Evolutionary conservation across 1,284 basidiomycete genomes (phyloP).

Genomic region (Leccinum subspadiceum): DNA sequence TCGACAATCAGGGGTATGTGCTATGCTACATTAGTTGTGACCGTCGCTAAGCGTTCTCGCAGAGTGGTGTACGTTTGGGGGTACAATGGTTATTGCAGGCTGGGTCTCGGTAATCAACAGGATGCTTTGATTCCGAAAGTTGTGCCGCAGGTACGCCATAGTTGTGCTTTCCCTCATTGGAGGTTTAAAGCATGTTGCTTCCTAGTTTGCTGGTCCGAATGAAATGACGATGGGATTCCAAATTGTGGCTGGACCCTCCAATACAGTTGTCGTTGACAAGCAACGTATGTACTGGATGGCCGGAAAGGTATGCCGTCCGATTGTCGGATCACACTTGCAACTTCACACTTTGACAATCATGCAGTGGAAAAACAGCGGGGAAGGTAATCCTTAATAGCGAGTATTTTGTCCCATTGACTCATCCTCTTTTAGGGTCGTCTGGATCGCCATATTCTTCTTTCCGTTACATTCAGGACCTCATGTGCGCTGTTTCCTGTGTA

Average conservation of each 20-base stretch:
- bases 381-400: constrained; percentile 49
- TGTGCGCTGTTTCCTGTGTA: constrained; percentile 41
- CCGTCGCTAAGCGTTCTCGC: constrained; percentile 9
- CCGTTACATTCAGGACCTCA: constrained; percentile 78
- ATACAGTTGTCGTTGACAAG: constrained; percentile 80
- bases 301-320: constrained; percentile 56
- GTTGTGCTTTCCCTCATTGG: neutral
- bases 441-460: constrained; percentile 83
- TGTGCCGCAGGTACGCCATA: constrained; percentile 61
- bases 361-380: constrained; percentile 91
- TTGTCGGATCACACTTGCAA: constrained; percentile 1
- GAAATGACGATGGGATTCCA: constrained; percentile 59
- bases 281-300: constrained; percentile 85
- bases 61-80: constrained; percentile 84
- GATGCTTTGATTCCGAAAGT: constrained; percentile 75
- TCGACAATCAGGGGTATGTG: constrained; percentile 72
- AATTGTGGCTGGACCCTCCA: constrained; percentile 81
- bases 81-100: constrained; percentile 78
- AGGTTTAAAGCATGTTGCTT: constrained; percentile 1
- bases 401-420: constrained; percentile 3
- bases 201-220: constrained; percentile 72
- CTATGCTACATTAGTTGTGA: neutral
- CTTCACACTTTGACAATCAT: constrained; percentile 15
- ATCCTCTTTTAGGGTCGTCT: constrained; percentile 53
- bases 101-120: constrained; percentile 82